A percentile compares a stretch with the other conserved stretches of the same genome.
Evolutionary conservation across 2,329 filamentous ascomycete genomes (phyloP).

Genomic region (Apiospora marii): DNA sequence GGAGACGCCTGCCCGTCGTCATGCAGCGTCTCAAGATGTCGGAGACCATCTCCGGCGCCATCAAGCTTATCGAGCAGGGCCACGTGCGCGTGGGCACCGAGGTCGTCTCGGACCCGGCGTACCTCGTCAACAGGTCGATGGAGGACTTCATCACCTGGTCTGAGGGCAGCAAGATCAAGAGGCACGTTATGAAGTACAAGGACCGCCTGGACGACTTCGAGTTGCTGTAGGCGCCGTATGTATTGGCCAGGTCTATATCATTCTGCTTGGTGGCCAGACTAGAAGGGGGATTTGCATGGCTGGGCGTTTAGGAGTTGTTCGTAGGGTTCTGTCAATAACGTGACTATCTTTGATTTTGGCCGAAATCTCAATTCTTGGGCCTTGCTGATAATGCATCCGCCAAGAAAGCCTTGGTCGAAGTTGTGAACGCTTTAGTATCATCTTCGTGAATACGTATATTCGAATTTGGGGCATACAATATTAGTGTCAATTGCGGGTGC

Average conservation of each 20-base stretch:
- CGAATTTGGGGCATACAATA: not conserved
- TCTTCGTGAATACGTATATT: not conserved
- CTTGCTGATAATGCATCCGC: not conserved
- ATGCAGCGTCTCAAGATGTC: constrained; percentile 94
- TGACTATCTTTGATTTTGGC: not conserved
- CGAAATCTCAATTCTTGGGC: not conserved
- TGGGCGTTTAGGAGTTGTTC: constrained; percentile 19
- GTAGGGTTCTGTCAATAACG: not conserved
- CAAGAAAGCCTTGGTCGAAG: not conserved
- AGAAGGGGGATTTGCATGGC: constrained; percentile 5
- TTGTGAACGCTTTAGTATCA: not conserved
- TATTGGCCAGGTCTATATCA: not conserved
- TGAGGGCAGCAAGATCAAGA: constrained; percentile 95
- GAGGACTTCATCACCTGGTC: constrained; percentile 98
- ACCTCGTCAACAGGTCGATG: constrained; percentile 85
- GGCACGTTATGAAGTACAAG: constrained; percentile 92
- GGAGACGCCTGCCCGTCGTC: constrained; percentile 83
- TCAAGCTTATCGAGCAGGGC: constrained; percentile 90
- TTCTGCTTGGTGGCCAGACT: not conserved
- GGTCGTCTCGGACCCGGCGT: constrained; percentile 88
- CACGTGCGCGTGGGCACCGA: constrained; percentile 76
- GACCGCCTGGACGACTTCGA: constrained; percentile 98
- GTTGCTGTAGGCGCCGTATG: constrained; percentile 65
- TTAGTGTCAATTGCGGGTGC: not conserved
- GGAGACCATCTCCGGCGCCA: constrained; percentile 84